Percentiles rank a stretch among this genome's conserved stretches.
Conservation (phyloP, 306 rosid genomes). For the barrel medic (Medicago truncatula) region MtrunA17r5.0-ANR NC_053042.1:52351001-52351500, state of each 20-base stretch:
- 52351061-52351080: neutral
- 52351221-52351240: slow-evolving; percentile 64
- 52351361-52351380: slow-evolving; percentile 63
- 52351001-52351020: too few species aligned
- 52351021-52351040: too few species aligned
- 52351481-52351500: too few species aligned
- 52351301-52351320: too few species aligned
- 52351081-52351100: slow-evolving; percentile 65
- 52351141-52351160: slow-evolving; percentile 58
- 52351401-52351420: slow-evolving; percentile 60
- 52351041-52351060: too few species aligned
- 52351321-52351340: slow-evolving; percentile 54
- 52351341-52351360: slow-evolving; percentile 67
- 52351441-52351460: slow-evolving; percentile 43
- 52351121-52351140: slow-evolving; percentile 52
- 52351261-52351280: slow-evolving; percentile 77
- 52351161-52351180: slow-evolving; percentile 52
- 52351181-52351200: slow-evolving; percentile 48
- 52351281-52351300: slow-evolving; percentile 36
- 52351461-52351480: slow-evolving; percentile 45
- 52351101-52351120: slow-evolving; percentile 53
- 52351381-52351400: slow-evolving; percentile 74
- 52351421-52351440: slow-evolving; percentile 52
- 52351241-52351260: slow-evolving; percentile 67
- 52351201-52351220: slow-evolving; percentile 43